These are phyloP conservation scores for Caryopteris hybrid DNA, from an alignment of 305 asterid genomes.

Conservation along the genomic window DNA sequence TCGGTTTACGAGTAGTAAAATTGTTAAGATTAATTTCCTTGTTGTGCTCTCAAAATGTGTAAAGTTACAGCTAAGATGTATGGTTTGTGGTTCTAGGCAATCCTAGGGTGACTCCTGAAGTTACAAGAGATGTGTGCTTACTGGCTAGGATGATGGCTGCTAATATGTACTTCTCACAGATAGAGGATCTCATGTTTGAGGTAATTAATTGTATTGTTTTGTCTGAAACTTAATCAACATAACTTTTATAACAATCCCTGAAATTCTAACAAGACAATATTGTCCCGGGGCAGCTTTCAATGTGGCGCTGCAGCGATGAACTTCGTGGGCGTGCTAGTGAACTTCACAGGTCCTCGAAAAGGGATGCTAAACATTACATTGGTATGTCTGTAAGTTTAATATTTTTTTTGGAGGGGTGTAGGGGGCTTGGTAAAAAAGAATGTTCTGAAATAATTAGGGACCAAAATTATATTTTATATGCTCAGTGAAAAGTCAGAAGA, in stretches of 20 bases:
- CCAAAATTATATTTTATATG: background rate
- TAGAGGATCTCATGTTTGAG: constrained; percentile 98
- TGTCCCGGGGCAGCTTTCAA: constrained; percentile 46
- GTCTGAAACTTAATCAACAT: background rate
- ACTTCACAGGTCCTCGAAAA: constrained; percentile 48
- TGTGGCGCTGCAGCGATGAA: constrained; percentile 84
- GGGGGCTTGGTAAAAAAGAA: background rate
- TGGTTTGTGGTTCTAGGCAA: constrained; percentile 48
- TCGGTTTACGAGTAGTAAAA: background rate
- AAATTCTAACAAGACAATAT: background rate
- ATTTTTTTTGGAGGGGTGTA: background rate
- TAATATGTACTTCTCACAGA: constrained; percentile 81
- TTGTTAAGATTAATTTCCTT: background rate
- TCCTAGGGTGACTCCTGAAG: constrained; percentile 97
- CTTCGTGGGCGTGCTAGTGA: constrained; percentile 52
- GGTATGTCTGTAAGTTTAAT: constrained; percentile 28
- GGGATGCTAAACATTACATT: constrained; percentile 65
- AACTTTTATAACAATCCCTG: background rate
- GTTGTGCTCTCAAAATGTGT: background rate
- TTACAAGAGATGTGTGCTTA: constrained; percentile 88
- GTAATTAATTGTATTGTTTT: constrained; percentile 25
- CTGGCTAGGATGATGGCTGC: constrained; percentile 98
- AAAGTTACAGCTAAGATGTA: constrained; percentile 5
- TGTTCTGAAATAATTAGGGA: background rate
- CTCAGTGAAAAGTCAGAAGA: background rate